Percentiles rank a stretch among this genome's conserved stretches.
phyloP scores from a whole-genome alignment of 257 asterid species.

The Echites panduratus region DNA sequence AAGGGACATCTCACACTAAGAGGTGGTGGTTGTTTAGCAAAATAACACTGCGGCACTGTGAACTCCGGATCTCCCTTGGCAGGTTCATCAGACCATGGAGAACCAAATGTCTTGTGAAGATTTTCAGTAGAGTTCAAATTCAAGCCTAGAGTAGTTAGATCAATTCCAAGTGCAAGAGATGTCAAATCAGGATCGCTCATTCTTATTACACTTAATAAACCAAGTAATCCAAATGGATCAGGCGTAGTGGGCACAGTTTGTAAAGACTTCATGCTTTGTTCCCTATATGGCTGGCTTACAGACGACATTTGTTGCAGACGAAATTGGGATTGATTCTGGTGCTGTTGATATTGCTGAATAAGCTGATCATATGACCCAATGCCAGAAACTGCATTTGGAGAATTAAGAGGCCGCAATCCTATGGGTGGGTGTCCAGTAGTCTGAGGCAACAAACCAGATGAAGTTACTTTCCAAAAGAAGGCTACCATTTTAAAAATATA shows the following conservation, averaged over 20 bases:
- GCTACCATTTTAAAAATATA: neutral
- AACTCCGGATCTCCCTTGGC: constrained; percentile 91
- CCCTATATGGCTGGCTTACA: constrained; percentile 79
- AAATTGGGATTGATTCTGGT: constrained; percentile 74
- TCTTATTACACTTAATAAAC: constrained; percentile 79
- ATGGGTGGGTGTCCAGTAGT: constrained; percentile 66
- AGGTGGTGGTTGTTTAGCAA: constrained; percentile 77
- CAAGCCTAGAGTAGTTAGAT: constrained; percentile 88
- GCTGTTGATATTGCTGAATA: constrained; percentile 89
- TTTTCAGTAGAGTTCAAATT: constrained; percentile 86
- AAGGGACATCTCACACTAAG: constrained; percentile 52
- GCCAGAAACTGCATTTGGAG: constrained; percentile 68
- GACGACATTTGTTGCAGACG: constrained; percentile 88
- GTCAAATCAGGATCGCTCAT: constrained; percentile 87
- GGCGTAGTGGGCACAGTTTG: constrained; percentile 55
- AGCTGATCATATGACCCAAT: constrained; percentile 83
- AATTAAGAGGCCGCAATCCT: constrained; percentile 73
- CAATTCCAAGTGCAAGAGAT: constrained; percentile 93
- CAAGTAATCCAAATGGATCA: constrained; percentile 86
- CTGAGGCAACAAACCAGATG: constrained; percentile 30
- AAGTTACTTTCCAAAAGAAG: neutral
- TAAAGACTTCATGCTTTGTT: constrained; percentile 70
- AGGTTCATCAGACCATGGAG: constrained; percentile 98
- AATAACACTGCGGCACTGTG: constrained; percentile 89
- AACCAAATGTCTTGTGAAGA: constrained; percentile 78